Conservation (phyloP, 179 eudicot species). For the Actinidia arguta region DNA sequence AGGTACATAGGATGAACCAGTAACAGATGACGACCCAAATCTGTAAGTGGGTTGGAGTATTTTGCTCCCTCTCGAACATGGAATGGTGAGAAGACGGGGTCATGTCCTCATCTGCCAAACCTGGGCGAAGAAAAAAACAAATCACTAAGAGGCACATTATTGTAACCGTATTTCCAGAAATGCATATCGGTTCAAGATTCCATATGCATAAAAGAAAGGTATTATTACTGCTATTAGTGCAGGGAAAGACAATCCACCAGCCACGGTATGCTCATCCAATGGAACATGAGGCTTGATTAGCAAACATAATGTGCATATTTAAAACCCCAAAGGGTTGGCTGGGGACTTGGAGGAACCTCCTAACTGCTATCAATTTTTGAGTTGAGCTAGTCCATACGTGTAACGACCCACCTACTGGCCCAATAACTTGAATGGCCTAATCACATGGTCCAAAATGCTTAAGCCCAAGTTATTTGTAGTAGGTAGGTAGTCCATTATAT, state of each 20-base stretch:
- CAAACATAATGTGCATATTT: no score
- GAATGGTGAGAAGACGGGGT: constrained; percentile 69
- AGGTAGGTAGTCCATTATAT: no score
- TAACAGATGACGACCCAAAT: constrained; percentile 58
- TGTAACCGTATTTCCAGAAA: neutral
- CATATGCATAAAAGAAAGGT: neutral
- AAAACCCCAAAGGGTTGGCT: no score
- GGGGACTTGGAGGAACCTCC: no score
- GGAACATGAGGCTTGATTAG: neutral
- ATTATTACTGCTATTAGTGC: neutral
- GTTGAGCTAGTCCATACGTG: no score
- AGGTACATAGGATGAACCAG: constrained; percentile 65
- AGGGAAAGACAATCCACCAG: neutral
- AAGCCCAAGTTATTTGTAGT: no score
- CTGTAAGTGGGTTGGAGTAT: constrained; percentile 92
- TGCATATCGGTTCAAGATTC: neutral
- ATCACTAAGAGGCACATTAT: no score
- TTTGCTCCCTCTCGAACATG: constrained; percentile 83
- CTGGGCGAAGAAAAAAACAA: constrained; percentile 42
- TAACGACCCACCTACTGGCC: no score
- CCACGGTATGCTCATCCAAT: neutral
- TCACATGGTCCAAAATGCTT: no score
- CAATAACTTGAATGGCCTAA: no score
- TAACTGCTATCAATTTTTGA: no score
- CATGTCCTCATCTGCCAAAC: constrained; percentile 98